Evolutionary conservation across 1,284 basidiomycete genomes (phyloP).

Genomic region (Ceratobasidium papillatum): DNA sequence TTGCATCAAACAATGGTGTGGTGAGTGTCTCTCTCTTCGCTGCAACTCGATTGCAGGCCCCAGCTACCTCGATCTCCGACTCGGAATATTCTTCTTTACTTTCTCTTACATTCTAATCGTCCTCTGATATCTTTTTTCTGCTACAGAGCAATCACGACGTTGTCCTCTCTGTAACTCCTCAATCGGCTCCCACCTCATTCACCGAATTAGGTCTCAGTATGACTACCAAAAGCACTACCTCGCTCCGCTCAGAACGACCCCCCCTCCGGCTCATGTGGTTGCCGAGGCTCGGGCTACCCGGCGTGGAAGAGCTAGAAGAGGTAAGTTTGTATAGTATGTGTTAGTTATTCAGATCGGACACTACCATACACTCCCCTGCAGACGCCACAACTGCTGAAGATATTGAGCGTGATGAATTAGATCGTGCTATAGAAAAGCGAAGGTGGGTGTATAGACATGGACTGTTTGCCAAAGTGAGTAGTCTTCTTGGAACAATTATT

Average conservation of each 20-base stretch:
- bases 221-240: slow-evolving; percentile 85
- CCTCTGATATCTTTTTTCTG: not conserved
- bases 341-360: slow-evolving; percentile 46
- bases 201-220: slow-evolving; percentile 75
- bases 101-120: not conserved
- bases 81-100: slow-evolving; percentile 48
- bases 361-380: slow-evolving; percentile 41
- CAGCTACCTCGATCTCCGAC: slow-evolving; percentile 56
- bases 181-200: slow-evolving; percentile 81
- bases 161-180: slow-evolving; percentile 84
- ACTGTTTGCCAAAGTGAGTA: slow-evolving; percentile 79
- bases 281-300: slow-evolving; percentile 4
- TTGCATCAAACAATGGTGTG: slow-evolving; percentile 84
- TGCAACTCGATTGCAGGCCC: slow-evolving; percentile 13
- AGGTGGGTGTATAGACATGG: slow-evolving; percentile 75
- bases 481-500: not conserved
- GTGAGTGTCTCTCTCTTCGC: slow-evolving; percentile 55
- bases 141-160: slow-evolving; percentile 20
- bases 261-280: slow-evolving; percentile 51
- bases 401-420: slow-evolving; percentile 62
- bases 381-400: slow-evolving; percentile 42
- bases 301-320: slow-evolving; percentile 2
- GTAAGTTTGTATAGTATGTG: not conserved
- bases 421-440: slow-evolving; percentile 66
- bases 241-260: slow-evolving; percentile 65